A percentile compares a stretch with the other conserved stretches of the same genome.
Evolutionary conservation across 306 rosid genomes (phyloP).

Genomic region (Vachellia collinsii): DNA sequence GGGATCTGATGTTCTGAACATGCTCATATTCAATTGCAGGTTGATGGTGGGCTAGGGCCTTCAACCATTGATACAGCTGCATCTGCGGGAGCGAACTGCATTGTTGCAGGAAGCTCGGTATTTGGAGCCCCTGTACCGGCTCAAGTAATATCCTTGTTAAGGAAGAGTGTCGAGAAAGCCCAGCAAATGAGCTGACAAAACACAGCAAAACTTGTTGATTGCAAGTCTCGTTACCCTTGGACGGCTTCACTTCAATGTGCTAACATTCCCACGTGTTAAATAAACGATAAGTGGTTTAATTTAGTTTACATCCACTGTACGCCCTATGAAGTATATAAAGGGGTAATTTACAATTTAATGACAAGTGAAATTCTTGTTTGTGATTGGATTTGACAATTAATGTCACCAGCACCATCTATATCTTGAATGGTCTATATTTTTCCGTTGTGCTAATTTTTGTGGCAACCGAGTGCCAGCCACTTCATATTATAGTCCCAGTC

Average conservation of each 20-base stretch:
- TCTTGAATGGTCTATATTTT: conserved; percentile 8
- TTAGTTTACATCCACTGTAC: conserved; percentile 13
- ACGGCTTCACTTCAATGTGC: neutral
- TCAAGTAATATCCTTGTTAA: conserved; percentile 72
- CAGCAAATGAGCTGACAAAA: conserved; percentile 53
- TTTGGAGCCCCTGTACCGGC: conserved; percentile 90
- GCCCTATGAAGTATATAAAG: conserved; percentile 16
- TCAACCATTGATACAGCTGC: conserved; percentile 84
- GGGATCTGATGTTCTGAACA: conserved; percentile 28
- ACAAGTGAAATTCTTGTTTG: neutral
- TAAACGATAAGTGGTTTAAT: conserved; percentile 31
- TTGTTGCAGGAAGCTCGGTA: conserved; percentile 97
- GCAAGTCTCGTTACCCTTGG: neutral
- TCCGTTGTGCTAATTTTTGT: neutral
- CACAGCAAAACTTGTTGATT: conserved; percentile 20
- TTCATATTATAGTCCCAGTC: neutral
- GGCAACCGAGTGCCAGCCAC: conserved; percentile 4
- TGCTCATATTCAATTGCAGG: conserved; percentile 55
- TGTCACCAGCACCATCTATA: neutral
- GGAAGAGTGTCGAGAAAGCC: conserved; percentile 64
- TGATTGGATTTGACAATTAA: neutral
- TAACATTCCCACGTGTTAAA: neutral
- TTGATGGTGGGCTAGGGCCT: conserved; percentile 97
- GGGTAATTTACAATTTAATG: conserved; percentile 3
- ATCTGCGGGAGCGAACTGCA: conserved; percentile 89